Evolutionary conservation across 495 filamentous ascomycete genomes (phyloP), one percentile per base, ranked within the genome.

Genomic region (Neurospora sp.): DNA sequence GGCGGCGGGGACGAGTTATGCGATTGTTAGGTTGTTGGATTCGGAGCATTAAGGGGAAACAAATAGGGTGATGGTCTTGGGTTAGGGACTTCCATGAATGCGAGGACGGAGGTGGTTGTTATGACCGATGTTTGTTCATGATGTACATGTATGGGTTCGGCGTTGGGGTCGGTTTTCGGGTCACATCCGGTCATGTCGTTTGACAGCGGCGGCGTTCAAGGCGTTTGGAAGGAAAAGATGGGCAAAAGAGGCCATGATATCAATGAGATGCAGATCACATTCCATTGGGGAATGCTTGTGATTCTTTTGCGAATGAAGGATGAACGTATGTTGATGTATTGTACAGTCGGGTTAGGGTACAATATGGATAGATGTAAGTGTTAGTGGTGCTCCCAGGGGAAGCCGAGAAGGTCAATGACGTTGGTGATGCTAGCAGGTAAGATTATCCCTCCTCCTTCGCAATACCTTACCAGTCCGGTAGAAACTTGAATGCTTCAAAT

Each of bases 1-100:
- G 45, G 84, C 84, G 37, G 84, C 84, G 1, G 82, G 77, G 10
- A 81, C 82, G 3, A 85, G 83, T 73, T 86, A 84, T 73, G 80
- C 73, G 3, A 83, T 84, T 73, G 83, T 85, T 0, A 74, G 77
- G 69, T 68, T 71, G 39, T 69, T 83, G 44, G 79, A 80, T 44
- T 61, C 53, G 53, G 53, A 61, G 6, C 53, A 61, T 18, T 61
- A 8, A 1, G 53, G 53, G 12, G 22, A 18, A 0, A 18, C 12
- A 14, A 4, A n/a, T 8, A 16, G 42, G 14, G 42, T 0, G 42
- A 45, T 41, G 39, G 39, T 0, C 39, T 41, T 8, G 6, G 42
- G 16, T 18, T 8, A n/a, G 18, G 42, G 42, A 44, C n/a, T 8
- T 44, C 7, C 0, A 8, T 44, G 16, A 3, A n/a, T 44, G 2